Evolutionary conservation across 2,329 filamentous ascomycete species (phyloP), one percentile per base, ranked within the genome.

Genomic region (Cordyceps cicadae): DNA sequence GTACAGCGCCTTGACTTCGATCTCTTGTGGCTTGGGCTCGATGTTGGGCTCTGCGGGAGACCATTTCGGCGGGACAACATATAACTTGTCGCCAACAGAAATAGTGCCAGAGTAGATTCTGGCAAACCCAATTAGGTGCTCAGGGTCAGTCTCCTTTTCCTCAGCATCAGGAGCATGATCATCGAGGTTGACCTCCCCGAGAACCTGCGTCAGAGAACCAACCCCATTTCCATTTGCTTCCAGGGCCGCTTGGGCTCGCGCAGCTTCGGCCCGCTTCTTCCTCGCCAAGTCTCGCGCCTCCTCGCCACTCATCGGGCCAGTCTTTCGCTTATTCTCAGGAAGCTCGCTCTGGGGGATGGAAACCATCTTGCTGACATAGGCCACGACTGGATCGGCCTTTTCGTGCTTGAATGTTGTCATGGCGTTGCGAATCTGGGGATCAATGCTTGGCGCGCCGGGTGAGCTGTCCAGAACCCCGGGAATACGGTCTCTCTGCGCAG

Each of bases 311-410:
- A 97, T 81, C 49, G 86, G 86, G 0, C 87, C 87, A 17, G 76
- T 73, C 17, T 85, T 81, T 51, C 90, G 82, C 72, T 88, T 95
- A 72, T 96, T 96, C 57, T 93, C 85, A 0, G 90, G 89, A 5
- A 99, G 78, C 67, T 99, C 93, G 72, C 90, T 97, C 69, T 95
- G 90, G 0, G 92, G 93, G 14, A 99, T 82, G 0, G 94, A 94
- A 1, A 97, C 90, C 92, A 99, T 97, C 72, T 99, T 99, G 76
- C 93, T 97, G 63, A 99, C 90, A 66, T 96, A 99, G 9, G 90
- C 93, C 1, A 99, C 90, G 0, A 96, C 86, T 0, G 93, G 92
- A 61, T 89, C 88, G 0, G 86, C 80, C 45, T 83, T 79, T 0
- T 80, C 81, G 3, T 84, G 84, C 68, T 89, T 89, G 70, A 96